phyloP scores from a whole-genome alignment of 805 yeast genomes.

The Kregervanrija delftensis region DNA sequence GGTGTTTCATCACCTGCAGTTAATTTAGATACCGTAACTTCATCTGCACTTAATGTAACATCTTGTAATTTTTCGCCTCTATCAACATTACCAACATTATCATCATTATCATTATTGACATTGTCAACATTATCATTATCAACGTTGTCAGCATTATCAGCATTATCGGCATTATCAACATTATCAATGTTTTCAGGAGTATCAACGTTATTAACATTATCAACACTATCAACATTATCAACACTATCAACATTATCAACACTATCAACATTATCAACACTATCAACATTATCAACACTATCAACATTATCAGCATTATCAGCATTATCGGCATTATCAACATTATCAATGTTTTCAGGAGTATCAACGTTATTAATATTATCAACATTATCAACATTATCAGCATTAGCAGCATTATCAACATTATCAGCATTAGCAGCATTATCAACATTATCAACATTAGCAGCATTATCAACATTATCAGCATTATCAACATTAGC shows the following conservation, averaged over 20 bases:
- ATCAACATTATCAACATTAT: no score
- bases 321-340: background rate
- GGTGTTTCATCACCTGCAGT: no score
- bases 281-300: background rate
- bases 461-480: background rate
- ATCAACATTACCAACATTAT: no score
- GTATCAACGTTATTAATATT: background rate
- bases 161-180: background rate
- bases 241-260: background rate
- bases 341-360: background rate
- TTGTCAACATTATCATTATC: no score
- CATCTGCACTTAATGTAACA: no score
- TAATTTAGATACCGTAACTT: no score
- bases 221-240: background rate
- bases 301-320: background rate
- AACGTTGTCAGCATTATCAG: background rate
- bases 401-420: background rate
- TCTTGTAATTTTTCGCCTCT: no score
- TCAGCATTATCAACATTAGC: background rate
- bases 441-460: background rate
- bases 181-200: background rate
- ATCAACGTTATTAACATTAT: background rate
- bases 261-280: background rate
- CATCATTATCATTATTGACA: no score
- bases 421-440: background rate